Evolutionary conservation across 176 grass and related monocot genomes (phyloP), one percentile per base, ranked within the genome.

Genomic region (Zoysia pacifica): DNA sequence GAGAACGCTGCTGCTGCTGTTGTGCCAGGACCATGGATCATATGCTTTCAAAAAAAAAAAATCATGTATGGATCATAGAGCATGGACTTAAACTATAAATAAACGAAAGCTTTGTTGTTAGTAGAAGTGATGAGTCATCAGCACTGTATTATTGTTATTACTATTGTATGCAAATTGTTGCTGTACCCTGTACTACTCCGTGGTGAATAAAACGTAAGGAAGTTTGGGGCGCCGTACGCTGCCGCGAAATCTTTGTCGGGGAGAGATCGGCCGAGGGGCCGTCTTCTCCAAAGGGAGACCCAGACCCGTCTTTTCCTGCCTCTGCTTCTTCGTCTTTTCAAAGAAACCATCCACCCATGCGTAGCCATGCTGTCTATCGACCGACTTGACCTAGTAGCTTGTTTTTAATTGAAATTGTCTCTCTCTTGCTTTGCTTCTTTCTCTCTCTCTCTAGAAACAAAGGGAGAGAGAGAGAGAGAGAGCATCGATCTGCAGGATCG

Each of bases 231-330:
- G 45, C 81, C 62, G 81, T 88, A 88, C 62, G 69, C 62, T 84
- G 69, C 75, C 36, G 61, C 62, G 47, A 74, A 88, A 88, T 88
- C 86, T 83, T 79, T 88, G 86, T 88, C 81, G 81, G 75, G 62
- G 28, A 28, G 28, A 0, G 28, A 28, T 28, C 28, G 28, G 28
- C 28, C 28, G 28, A 28, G 5, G 20, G 58, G 47, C 62, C 15
- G 75, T 74, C 75, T 83, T 84, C 74, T 83, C 69, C 75, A 73
- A 78, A 73, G 61, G 65, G 52, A 14, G 79, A 74, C 80, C 52
- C 86, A 14, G 79, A 74, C 80, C 52, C 86, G 62, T 75, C 68
- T 74, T 88, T 84, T 84, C 74, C 50, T 73, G 80, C 62, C 52
- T 44, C 65, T 44, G 46, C 60, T 79, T 46, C 48, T 73, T 58